Evolutionary conservation across 768 basidiomycete genomes (phyloP).

Genomic region (Lactarius hengduanensis): DNA sequence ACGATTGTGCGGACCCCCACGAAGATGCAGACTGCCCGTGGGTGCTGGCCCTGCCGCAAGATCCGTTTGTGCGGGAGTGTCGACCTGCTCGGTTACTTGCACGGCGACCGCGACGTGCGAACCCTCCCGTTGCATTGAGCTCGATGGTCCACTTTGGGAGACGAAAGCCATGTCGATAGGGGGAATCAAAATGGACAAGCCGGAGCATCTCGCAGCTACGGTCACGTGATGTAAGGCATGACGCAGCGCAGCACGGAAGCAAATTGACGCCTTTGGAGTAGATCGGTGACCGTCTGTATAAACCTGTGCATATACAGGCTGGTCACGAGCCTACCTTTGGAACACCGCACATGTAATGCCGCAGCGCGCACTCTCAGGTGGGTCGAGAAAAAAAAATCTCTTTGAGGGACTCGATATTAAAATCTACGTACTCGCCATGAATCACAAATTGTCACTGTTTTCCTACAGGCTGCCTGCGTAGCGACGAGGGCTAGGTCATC

Average conservation of each 20-base stretch:
- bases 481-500: neutral
- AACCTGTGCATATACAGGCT: no score
- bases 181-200: neutral
- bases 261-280: neutral
- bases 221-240: neutral
- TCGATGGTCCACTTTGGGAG: conserved; percentile 10
- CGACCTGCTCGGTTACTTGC: conserved; percentile 10
- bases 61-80: neutral
- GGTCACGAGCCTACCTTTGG: no score
- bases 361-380: no score
- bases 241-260: neutral
- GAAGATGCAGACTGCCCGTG: conserved; percentile 15
- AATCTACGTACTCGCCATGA: neutral
- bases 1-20: conserved; percentile 13
- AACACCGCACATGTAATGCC: neutral
- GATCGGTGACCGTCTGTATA: no score
- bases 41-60: neutral
- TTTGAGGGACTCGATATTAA: neutral
- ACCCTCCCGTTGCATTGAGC: conserved; percentile 12
- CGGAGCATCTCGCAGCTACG: no score
- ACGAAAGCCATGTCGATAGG: conserved; percentile 9
- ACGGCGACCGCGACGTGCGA: conserved; percentile 12
- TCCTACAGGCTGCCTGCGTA: neutral
- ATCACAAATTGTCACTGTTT: neutral
- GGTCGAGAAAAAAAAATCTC: neutral